Percentiles rank a stretch among this genome's conserved stretches.
These are phyloP conservation scores for Boletus barrowsii DNA, from an alignment of 768 basidiomycete genomes.

Conservation along the genomic window DNA sequence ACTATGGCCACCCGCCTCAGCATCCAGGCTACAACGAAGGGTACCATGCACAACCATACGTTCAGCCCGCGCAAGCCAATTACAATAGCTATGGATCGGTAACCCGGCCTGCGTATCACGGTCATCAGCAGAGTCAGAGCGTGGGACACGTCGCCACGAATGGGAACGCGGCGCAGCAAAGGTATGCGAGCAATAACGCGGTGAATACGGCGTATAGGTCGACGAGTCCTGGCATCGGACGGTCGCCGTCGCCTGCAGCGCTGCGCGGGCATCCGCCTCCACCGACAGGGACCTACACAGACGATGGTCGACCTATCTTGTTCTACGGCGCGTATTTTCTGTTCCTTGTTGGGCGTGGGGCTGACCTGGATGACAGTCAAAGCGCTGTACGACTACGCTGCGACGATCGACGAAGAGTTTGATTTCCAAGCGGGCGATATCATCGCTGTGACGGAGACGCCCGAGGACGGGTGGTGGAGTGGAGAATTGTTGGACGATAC, in stretches of 20 bases:
- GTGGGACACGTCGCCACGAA: constrained; percentile 26
- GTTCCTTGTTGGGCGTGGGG: constrained; percentile 27
- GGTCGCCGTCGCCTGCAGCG: constrained; percentile 50
- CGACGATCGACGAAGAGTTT: constrained; percentile 89
- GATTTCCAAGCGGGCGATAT: constrained; percentile 95
- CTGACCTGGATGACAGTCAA: constrained; percentile 54
- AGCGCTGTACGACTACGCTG: constrained; percentile 84
- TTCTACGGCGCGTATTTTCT: not conserved
- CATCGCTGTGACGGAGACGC: constrained; percentile 78
- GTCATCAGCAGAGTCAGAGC: constrained; percentile 13
- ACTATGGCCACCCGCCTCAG: constrained; percentile 20
- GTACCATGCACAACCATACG: constrained; percentile 18
- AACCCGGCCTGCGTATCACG: constrained; percentile 2
- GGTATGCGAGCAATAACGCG: constrained; percentile 22
- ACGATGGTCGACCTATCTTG: constrained; percentile 70
- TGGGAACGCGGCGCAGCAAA: constrained; percentile 30
- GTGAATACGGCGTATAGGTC: constrained; percentile 35
- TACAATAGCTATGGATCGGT: constrained; percentile 9
- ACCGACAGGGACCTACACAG: constrained; percentile 76
- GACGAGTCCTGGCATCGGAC: constrained; percentile 40
- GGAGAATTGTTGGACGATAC: too few relatives aligned
- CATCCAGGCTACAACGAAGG: constrained; percentile 18
- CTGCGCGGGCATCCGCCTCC: constrained; percentile 36
- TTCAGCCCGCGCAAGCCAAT: constrained; percentile 7
- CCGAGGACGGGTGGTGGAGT: constrained; percentile 98